Evolutionary conservation across 306 rosid species (phyloP), one percentile per base, ranked within the genome.

Genomic region (Castanea crenata): DNA sequence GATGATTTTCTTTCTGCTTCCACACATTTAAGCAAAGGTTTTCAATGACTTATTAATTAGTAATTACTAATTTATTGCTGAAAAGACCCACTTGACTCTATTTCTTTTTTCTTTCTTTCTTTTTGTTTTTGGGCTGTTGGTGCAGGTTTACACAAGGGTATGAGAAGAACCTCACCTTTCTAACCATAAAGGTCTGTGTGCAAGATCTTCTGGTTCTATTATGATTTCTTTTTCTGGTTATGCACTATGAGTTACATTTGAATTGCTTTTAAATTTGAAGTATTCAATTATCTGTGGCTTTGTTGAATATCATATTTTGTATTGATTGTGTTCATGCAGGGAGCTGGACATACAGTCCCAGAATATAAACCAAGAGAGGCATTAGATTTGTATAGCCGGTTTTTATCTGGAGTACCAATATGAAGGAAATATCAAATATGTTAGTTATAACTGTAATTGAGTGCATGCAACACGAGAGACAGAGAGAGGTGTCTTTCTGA

Each of bases 341-440:
- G 99, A 73, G 74, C 98, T 71, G 99, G 99, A 61, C 98, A 95
- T 55, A 95, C 99, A 0, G 99, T 95, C 75, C 98, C 99, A 3
- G 99, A 95, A 75, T 92, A 92, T 82, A 95, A 92, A 81, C 98
- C 99, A 0, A 78, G 52, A 73, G 98, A 95, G 84, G 92, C 98
- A 20, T 84, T 92, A 61, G 91, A 92, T 76, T 82, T 95, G 49
- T 95, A 91, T 79, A 81, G 82, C 62, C 91, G 97, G 32, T 95
- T 92, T 78, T 87, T 92, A 16, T 75, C 88, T 20, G 99, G 94
- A 74, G 6, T 69, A 69, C 62, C 86, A 27, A 69, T 84, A 21
- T 95, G 85, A 90, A 44, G 55, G 23, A 70, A 21, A 49, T 16
- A 56, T 12, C 54, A 70, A 21, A 59, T 16, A 56, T 12, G 15